These are phyloP conservation scores for Rhodotorula sp. DNA, from an alignment of 1,284 basidiomycete genomes.

Conservation along the genomic window DNA sequence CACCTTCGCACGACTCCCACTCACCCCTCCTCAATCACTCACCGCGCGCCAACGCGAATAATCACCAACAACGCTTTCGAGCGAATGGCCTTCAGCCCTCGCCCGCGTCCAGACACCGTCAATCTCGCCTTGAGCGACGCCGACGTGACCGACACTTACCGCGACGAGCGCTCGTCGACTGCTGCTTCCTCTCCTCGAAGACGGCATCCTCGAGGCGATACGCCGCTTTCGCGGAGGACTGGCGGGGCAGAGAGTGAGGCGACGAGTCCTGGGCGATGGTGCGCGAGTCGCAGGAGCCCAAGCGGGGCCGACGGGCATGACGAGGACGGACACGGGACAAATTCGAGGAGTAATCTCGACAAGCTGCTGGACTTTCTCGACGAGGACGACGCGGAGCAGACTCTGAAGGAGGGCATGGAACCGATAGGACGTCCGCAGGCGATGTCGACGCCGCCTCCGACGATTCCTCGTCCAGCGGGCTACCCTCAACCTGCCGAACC, in stretches of 20 bases:
- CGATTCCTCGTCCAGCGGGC: neutral
- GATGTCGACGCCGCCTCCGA: slow-evolving; percentile 2
- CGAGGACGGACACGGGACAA: neutral
- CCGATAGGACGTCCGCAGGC: neutral
- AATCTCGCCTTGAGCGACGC: slow-evolving; percentile 14
- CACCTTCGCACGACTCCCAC: neutral
- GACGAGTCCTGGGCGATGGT: slow-evolving; percentile 3
- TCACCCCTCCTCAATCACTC: neutral
- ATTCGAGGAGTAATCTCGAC: slow-evolving; percentile 17
- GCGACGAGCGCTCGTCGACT: slow-evolving; percentile 7
- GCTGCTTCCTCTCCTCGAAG: neutral
- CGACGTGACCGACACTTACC: slow-evolving; percentile 26
- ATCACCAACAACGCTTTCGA: too few species aligned
- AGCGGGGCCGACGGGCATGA: neutral
- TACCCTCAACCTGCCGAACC: neutral
- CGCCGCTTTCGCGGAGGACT: neutral
- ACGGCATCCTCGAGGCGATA: slow-evolving; percentile 21
- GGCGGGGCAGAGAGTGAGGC: neutral
- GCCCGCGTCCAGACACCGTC: slow-evolving; percentile 14
- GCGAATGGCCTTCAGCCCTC: slow-evolving; percentile 16
- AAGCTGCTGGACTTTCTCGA: slow-evolving; percentile 29
- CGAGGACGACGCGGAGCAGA: slow-evolving; percentile 10
- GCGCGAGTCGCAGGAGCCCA: neutral
- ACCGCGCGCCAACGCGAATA: neutral
- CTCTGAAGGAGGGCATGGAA: neutral